phyloP scores from a whole-genome alignment of 2,329 filamentous ascomycete species.

The Piedraia hortae region DNA sequence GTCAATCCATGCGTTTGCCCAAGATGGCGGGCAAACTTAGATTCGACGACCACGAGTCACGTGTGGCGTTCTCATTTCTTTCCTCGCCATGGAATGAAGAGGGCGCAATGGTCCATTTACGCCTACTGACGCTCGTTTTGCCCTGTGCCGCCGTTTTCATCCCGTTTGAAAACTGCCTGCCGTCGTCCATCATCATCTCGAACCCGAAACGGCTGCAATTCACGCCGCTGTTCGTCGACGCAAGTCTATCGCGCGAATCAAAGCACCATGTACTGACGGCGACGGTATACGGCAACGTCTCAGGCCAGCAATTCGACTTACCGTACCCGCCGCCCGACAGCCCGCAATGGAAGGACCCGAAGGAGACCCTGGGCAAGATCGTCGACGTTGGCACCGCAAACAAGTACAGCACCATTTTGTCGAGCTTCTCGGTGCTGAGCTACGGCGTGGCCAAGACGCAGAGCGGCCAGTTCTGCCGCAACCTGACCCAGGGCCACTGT shows the following conservation, averaged over 20 bases:
- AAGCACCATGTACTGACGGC: conserved; percentile 38
- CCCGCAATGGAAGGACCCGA: conserved; percentile 32
- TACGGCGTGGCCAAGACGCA: conserved; percentile 38
- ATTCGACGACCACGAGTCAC: no score
- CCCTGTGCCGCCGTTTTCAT: conserved; percentile 47
- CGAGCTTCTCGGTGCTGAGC: conserved; percentile 44
- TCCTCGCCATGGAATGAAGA: no score
- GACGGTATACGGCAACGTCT: conserved; percentile 76
- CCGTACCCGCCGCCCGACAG: conserved; percentile 30
- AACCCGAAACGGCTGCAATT: conserved; percentile 44
- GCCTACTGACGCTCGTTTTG: no score
- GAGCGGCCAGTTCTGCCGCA: conserved; percentile 36
- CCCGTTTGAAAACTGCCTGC: conserved; percentile 62
- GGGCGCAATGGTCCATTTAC: no score
- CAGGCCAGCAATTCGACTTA: conserved; percentile 34
- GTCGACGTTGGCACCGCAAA: conserved; percentile 28
- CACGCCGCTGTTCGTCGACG: conserved; percentile 45
- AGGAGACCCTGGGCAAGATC: conserved; percentile 49
- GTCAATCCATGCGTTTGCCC: no score
- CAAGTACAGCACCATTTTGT: conserved; percentile 41
- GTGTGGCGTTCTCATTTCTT: no score
- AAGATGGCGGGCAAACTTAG: no score
- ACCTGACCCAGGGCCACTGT: conserved; percentile 32
- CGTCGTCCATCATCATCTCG: conserved; percentile 28
- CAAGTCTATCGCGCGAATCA: conserved; percentile 35